Evolutionary conservation across 2,329 filamentous ascomycete species (phyloP).

Genomic region (Neobulgaria alba): DNA sequence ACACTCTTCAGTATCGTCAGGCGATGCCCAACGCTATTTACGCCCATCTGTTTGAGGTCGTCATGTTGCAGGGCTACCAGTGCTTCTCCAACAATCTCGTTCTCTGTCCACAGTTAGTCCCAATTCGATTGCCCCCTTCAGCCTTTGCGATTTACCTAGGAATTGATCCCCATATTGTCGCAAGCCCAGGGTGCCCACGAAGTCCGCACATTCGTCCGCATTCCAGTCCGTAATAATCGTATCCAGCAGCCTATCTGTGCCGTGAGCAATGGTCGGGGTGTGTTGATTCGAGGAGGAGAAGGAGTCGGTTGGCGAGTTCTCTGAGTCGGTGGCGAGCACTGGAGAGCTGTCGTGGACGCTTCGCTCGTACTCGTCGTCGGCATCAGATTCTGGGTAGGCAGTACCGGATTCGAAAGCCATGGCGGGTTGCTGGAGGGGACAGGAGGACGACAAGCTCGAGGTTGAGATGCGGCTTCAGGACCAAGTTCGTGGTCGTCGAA

Average conservation of each 20-base stretch:
- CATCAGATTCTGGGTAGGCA: constrained; percentile 70
- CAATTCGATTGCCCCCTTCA: constrained; percentile 2
- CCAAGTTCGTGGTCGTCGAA: no score
- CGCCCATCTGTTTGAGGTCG: constrained; percentile 90
- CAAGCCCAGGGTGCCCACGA: constrained; percentile 70
- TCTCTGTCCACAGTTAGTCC: constrained; percentile 51
- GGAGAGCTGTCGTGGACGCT: constrained; percentile 61
- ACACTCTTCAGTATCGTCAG: constrained; percentile 92
- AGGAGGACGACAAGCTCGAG: no score
- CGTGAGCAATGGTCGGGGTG: constrained; percentile 68
- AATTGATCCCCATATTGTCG: constrained; percentile 77
- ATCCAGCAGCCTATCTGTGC: constrained; percentile 59
- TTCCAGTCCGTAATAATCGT: constrained; percentile 75
- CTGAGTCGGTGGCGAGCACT: constrained; percentile 55
- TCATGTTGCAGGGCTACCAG: constrained; percentile 83
- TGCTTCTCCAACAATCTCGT: constrained; percentile 88
- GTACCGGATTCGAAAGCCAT: constrained; percentile 56
- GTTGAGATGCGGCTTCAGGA: no score
- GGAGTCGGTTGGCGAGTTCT: constrained; percentile 62
- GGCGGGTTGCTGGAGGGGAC: constrained; percentile 9
- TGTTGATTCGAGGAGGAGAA: constrained; percentile 58
- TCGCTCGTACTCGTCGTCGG: constrained; percentile 76
- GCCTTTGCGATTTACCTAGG: constrained; percentile 52
- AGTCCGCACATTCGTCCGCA: constrained; percentile 83
- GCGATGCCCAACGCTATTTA: constrained; percentile 85